Evolutionary conservation across 129 eudicot species (phyloP), one percentile per base, ranked within the genome.

Genomic region (Flaveria brownii): DNA sequence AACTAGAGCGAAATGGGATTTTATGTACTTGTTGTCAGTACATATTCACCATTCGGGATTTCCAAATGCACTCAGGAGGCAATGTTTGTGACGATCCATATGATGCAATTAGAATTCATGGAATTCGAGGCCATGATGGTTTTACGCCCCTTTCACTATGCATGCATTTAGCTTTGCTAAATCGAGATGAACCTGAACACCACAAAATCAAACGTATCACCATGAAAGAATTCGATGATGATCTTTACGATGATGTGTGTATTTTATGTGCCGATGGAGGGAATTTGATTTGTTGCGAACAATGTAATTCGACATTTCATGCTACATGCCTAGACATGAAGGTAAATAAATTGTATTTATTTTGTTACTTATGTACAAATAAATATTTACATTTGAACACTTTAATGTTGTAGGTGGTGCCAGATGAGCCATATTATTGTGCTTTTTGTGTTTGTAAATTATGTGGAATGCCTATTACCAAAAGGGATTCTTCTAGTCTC

Each of bases 261-360:
- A 56, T 91, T 42, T 41, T 91, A 20, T 91, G 94, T 77, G 97
- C 90, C 0, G 90, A 91, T 77, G 97, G 97, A 30, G 97, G 94
- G 33, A 73, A 84, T 33, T 68, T 91, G 68, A 85, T 86, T 49
- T 91, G 97, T 61, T 91, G 97, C 43, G 97, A 91, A 5, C 46
- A 64, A 4, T 91, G 97, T 74, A 70, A 72, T 66, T 91, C 97
- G 0, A 86, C 97, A 20, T 83, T 81, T 67, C 97, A 91, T 43
- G 83, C 25, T 26, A 68, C 25, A 50, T 90, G 96, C 79, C 33
- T 88, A 73, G 89, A 61, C 18, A 64, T 84, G 85, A 71, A 90
- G 91, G 96, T 88, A 51, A 74, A 76, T 41, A 60, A 60, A 10
- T 17, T 61, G 39, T 18, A 72, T 50, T 18, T 18, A 11, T 63